Evolutionary conservation across 2,329 filamentous ascomycete species (phyloP).

Genomic region (Raffaelea arxii): DNA sequence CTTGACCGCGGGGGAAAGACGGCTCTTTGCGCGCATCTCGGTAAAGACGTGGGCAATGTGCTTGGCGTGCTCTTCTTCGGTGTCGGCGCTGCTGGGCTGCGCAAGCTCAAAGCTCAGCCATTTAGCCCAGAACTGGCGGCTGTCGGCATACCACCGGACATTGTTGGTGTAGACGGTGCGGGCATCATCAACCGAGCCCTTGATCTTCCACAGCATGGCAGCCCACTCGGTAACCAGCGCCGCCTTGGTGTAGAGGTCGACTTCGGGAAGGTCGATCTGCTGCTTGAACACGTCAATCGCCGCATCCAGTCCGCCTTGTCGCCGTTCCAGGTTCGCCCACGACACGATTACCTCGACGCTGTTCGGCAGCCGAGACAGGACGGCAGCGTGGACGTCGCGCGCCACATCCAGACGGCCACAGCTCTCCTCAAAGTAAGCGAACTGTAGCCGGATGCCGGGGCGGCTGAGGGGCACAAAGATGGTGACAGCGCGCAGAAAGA

Average conservation of each 20-base stretch:
- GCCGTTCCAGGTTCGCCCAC: constrained; percentile 75
- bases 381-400: constrained; percentile 72
- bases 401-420: constrained; percentile 67
- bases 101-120: constrained; percentile 85
- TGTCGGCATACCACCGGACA: constrained; percentile 74
- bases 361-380: constrained; percentile 66
- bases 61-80: constrained; percentile 55
- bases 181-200: constrained; percentile 70
- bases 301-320: constrained; percentile 72
- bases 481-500: constrained; percentile 79
- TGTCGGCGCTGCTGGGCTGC: constrained; percentile 59
- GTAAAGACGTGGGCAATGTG: constrained; percentile 76
- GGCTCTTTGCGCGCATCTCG: constrained; percentile 63
- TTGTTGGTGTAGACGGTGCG: constrained; percentile 77
- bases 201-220: constrained; percentile 74
- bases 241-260: constrained; percentile 73
- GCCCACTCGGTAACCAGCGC: constrained; percentile 86
- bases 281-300: constrained; percentile 76
- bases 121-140: constrained; percentile 78
- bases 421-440: constrained; percentile 91
- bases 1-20: constrained; percentile 55
- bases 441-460: constrained; percentile 77
- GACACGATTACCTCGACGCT: constrained; percentile 83
- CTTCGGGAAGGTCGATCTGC: constrained; percentile 64
- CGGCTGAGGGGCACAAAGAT: constrained; percentile 80